Evolutionary conservation across 345 rosid species (phyloP), one percentile per base, ranked within the genome.

Genomic region (Camelina neglecta): DNA sequence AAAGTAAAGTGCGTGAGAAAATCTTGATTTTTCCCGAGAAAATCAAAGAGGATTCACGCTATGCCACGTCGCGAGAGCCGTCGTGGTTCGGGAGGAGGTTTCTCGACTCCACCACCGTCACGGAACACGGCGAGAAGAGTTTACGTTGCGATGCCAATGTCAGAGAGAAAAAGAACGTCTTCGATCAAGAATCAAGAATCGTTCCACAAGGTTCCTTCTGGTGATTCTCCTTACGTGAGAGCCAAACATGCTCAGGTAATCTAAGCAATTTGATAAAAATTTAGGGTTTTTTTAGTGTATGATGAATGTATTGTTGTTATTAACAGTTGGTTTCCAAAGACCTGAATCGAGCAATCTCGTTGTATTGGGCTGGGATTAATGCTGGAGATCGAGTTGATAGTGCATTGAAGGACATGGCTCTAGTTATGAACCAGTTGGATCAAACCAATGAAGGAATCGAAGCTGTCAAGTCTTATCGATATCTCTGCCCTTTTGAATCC

Each of bases 291-390:
- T 71, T 12, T 11, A 18, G 20, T 48, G 39, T 21, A 36, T 36
- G 10, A 47, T 61, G 31, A 38, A n/a, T 16, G 8, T 38, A 33
- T 33, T 33, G 7, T 39, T 73, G 58, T 24, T 51, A 29, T 11
- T 62, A 4, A 71, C 83, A 90, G 95, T 70, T 93, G 57, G 84
- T 93, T 8, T 39, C 83, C 15, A 88, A 87, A 75, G 92, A 91
- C 3, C 90, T 87, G 26, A 88, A 88, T 74, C 81, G 81, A 31
- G 93, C 94, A 0, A 85, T 91, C 58, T 83, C 86, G 3, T 79
- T 81, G 72, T 93, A 89, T 58, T 90, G 98, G 97, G 84, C 85
- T 76, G 97, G 96, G 16, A 90, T 93, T 60, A 90, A 90, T 15
- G 88, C 85, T 8, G 91, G 93, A 58, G 96, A 88, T 73, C 81